Percentiles rank a stretch among this genome's conserved stretches.
Conservation (phyloP, 164 flowering plant species). For the Piper longum region DNA sequence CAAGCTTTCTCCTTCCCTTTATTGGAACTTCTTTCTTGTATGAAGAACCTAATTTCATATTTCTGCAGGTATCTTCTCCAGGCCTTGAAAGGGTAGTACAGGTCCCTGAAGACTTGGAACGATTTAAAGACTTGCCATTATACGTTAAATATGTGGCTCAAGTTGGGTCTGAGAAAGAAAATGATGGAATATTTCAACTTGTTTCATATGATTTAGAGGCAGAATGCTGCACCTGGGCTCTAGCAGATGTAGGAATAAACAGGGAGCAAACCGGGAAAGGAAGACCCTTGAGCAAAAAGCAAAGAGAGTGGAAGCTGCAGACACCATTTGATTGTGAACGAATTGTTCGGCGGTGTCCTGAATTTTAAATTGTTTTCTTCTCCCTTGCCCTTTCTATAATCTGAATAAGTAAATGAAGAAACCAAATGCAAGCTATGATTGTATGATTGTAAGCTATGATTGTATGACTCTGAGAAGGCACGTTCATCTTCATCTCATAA, state of each 20-base stretch:
- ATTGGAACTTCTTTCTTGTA: neutral
- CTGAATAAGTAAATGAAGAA: no score
- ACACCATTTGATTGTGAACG: slow-evolving; percentile 56
- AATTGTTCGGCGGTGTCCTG: slow-evolving; percentile 59
- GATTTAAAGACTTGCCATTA: slow-evolving; percentile 63
- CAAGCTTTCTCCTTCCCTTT: neutral
- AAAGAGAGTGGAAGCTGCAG: slow-evolving; percentile 62
- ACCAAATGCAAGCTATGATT: no score
- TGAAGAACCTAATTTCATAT: neutral
- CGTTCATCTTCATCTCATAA: no score
- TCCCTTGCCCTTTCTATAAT: no score
- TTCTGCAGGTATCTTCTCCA: slow-evolving; percentile 71
- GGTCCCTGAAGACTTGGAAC: slow-evolving; percentile 64
- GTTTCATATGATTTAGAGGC: slow-evolving; percentile 52
- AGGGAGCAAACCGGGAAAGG: slow-evolving; percentile 88
- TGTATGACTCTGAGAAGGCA: no score
- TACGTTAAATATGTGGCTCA: slow-evolving; percentile 48
- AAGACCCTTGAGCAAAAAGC: slow-evolving; percentile 80
- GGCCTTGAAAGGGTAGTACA: slow-evolving; percentile 74
- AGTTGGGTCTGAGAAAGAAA: slow-evolving; percentile 26
- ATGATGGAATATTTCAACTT: slow-evolving; percentile 71
- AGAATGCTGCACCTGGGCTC: slow-evolving; percentile 58
- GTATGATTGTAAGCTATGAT: no score
- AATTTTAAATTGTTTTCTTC: slow-evolving; percentile 8
- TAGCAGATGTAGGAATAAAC: slow-evolving; percentile 74